Evolutionary conservation across 495 filamentous ascomycete genomes (phyloP).

Genomic region (Penicillium waksmanii): DNA sequence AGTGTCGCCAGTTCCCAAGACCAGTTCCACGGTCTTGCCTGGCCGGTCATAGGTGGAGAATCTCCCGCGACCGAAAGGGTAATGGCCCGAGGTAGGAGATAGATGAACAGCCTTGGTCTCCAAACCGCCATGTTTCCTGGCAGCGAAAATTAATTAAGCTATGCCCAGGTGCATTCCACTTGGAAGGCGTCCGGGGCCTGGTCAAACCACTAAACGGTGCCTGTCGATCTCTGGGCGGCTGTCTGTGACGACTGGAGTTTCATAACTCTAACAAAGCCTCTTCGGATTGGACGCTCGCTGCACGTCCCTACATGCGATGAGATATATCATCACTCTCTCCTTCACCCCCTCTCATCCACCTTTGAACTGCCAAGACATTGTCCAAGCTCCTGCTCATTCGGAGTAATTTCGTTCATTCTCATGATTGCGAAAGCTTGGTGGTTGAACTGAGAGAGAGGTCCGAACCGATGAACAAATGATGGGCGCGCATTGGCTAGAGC

Average conservation of each 20-base stretch:
- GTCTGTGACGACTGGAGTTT: slow-evolving; percentile 42
- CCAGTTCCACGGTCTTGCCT: slow-evolving; percentile 10
- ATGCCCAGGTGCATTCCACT: slow-evolving; percentile 5
- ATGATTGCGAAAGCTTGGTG: slow-evolving; percentile 16
- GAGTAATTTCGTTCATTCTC: slow-evolving; percentile 17
- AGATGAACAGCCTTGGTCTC: slow-evolving; percentile 36
- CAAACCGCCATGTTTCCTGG: slow-evolving; percentile 20
- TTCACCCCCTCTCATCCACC: slow-evolving; percentile 5
- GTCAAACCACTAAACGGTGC: slow-evolving; percentile 21
- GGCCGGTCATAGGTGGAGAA: slow-evolving; percentile 36
- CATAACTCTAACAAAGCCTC: slow-evolving; percentile 21
- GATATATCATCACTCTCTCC: slow-evolving; percentile 11
- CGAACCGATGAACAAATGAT: not conserved
- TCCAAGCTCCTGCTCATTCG: slow-evolving; percentile 18
- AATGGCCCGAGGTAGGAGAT: slow-evolving; percentile 35
- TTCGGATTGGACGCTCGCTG: slow-evolving; percentile 14
- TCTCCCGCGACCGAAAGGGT: slow-evolving; percentile 24
- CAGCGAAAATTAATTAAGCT: slow-evolving; percentile 27
- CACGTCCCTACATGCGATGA: slow-evolving; percentile 13
- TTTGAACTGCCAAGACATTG: slow-evolving; percentile 26
- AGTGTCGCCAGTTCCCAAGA: slow-evolving; percentile 12
- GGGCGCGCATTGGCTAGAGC: not conserved
- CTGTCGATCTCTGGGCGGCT: slow-evolving; percentile 34
- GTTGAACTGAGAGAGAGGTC: not conserved
- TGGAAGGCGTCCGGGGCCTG: slow-evolving; percentile 10